A percentile compares a stretch with the other conserved stretches of the same genome.
These are phyloP conservation scores for Sporothrix luriei DNA, from an alignment of 2,329 filamentous ascomycete species.

Conservation along the genomic window DNA sequence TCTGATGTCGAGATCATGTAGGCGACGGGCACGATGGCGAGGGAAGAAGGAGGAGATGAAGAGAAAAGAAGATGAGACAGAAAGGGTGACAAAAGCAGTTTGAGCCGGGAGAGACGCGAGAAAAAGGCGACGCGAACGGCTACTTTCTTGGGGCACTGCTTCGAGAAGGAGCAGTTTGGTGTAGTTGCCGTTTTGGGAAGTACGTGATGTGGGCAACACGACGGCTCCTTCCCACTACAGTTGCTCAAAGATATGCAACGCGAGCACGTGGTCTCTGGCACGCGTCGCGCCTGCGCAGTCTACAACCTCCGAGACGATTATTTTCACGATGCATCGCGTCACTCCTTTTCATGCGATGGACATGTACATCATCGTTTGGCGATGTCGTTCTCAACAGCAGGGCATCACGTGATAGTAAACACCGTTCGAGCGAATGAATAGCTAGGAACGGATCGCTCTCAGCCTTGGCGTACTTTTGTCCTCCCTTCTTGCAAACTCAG, in stretches of 20 bases:
- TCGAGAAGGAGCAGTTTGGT: conserved; percentile 8
- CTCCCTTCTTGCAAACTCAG: not conserved
- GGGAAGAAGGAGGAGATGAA: not conserved
- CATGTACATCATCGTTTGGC: too few relatives aligned
- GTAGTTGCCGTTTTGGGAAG: conserved; percentile 30
- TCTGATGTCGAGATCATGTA: not conserved
- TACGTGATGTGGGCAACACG: not conserved
- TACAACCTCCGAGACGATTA: not conserved
- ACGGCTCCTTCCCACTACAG: not conserved
- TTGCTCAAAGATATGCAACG: not conserved
- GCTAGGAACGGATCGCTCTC: not conserved
- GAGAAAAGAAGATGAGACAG: not conserved
- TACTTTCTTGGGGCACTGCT: not conserved
- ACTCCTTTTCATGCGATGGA: not conserved
- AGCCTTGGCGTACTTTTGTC: not conserved
- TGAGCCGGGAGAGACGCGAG: too few relatives aligned
- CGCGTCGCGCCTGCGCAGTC: not conserved
- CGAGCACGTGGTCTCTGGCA: not conserved
- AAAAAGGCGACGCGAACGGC: not conserved
- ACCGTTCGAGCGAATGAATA: not conserved
- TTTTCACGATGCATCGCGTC: not conserved
- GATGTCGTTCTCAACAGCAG: not conserved
- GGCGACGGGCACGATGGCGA: conserved; percentile 5
- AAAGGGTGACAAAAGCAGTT: not conserved
- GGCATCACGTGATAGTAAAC: conserved; percentile 29